phyloP scores from a whole-genome alignment of 169 alveolate species.

The Cryptosporidium sp. region DNA sequence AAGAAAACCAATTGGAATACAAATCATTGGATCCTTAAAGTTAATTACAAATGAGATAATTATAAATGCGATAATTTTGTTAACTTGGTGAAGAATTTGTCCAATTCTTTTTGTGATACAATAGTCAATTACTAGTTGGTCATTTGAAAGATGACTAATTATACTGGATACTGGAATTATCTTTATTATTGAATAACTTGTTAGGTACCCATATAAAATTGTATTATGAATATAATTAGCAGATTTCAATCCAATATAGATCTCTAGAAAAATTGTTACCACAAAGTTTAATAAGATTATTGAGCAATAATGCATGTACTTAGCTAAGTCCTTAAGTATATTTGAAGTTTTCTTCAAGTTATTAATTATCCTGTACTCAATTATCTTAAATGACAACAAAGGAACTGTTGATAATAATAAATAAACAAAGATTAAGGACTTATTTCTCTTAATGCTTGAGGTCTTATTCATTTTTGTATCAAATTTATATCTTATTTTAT shows the following conservation, averaged over 20 bases:
- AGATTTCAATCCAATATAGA: constrained; percentile 36
- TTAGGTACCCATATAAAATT: constrained; percentile 39
- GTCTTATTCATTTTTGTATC: constrained; percentile 18
- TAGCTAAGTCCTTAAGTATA: not conserved
- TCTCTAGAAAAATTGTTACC: constrained; percentile 36
- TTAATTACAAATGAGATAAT: constrained; percentile 15
- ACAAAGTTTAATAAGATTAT: constrained; percentile 7
- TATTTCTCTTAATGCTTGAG: constrained; percentile 26
- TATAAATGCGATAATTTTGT: constrained; percentile 11
- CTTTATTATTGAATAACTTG: constrained; percentile 12
- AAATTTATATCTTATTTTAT: constrained; percentile 28
- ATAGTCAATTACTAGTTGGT: constrained; percentile 65
- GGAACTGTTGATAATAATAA: constrained; percentile 24
- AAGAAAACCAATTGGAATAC: constrained; percentile 6
- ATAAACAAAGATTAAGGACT: constrained; percentile 23
- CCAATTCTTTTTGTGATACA: constrained; percentile 70
- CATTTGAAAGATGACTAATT: constrained; percentile 36
- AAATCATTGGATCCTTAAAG: constrained; percentile 37
- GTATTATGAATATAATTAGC: constrained; percentile 70
- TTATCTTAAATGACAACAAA: constrained; percentile 23
- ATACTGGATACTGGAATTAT: constrained; percentile 43
- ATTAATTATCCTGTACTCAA: constrained; percentile 19
- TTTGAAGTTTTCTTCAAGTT: constrained; percentile 5
- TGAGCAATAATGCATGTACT: constrained; percentile 3
- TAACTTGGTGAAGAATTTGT: constrained; percentile 24